Base-by-base conservation (phyloP, 192 early-diverging fungal genomes). In the Umbelopsis isabellina region DNA sequence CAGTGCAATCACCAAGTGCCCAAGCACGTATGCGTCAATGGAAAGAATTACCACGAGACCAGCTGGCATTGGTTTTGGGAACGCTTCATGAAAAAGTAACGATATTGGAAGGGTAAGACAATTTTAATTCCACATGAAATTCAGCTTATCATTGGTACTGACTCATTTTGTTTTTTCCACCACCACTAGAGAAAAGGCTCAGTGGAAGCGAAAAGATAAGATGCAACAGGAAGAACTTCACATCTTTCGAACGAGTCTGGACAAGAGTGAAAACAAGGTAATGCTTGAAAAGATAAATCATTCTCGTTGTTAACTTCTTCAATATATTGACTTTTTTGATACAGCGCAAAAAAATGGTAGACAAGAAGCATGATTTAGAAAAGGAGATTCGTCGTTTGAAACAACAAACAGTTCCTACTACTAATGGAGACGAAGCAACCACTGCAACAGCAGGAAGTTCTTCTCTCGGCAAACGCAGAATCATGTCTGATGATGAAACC, bases 401-500 rank as follows among this genome's bases (percentile, higher is more conserved):
- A 25, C 16, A 61, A 35, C 33, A 35, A 61, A 25, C 25, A 35
- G 13, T n/a, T n/a, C 30, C 1, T 61, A n/a, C 25, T n/a, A 30
- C 1, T 25, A 61, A 30, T 61, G 27, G 30, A 18, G 27, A 25
- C 3, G 30, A n/a, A 27, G 27, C 27, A 35, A 35, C 16, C 27
- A 16, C 30, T 11, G 23, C 27, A 18, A 15, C 21, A 61, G 1
- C 7, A 16, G 30, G 27, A 33, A 5, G 27, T 15, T 61, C 55
- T 0, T 61, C 55, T 15, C 8, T 5, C 4, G 33, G 13, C 30
- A 61, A 61, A 33, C 55, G 55, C 16, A 25, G 55, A 25, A 61
- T 61, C 18, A 30, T 30, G 7, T 35, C 55, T 21, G 1, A 79
- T 9, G 25, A 79, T 74, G 16, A 74, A 69, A 15, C 74, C 71